Evolutionary conservation across 768 basidiomycete species (phyloP), one percentile per base, ranked within the genome.

Genomic region (Bullera alba): DNA sequence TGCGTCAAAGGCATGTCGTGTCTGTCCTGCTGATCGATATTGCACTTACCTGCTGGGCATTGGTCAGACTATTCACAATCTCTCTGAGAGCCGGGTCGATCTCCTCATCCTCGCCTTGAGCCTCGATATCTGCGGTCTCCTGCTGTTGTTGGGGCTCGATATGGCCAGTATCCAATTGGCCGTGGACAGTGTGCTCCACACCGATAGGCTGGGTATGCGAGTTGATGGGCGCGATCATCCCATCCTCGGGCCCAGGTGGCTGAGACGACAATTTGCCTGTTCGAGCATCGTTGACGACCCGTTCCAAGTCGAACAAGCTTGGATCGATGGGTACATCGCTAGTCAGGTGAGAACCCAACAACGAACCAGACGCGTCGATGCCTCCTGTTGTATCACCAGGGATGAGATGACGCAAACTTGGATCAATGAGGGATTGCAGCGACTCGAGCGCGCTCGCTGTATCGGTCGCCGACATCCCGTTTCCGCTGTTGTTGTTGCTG

Each of bases 51-150:
- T 65, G 61, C 42, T 65, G 62, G 17, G 62, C 67, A 21, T 61
- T 56, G 0, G 61, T 63, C 36, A 69, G 36, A 46, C 61, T 63
- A 30, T 69, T 63, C 3, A 69, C 67, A 30, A 69, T 69, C 49
- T 69, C 67, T 35, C 67, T 53, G n/a, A 65, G 53, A 26, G 63
- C 57, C 34, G 67, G 67, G 56, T 69, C 67, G 29, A 61, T 56
- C 25, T 53, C 61, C 3, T 51, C 61, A 28, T 56, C 65, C 22
- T 41, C 27, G 12, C 7, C 26, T 26, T 28, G n/a, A n/a, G n/a
- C n/a, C n/a, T n/a, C n/a, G n/a, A n/a, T n/a, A n/a, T n/a, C n/a
- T n/a, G n/a, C n/a, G n/a, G n/a, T n/a, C n/a, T n/a, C n/a, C n/a
- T n/a, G n/a, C n/a, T n/a, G n/a, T n/a, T n/a, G n/a, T n/a, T n/a